A percentile compares a stretch with the other conserved stretches of the same genome.
Conservation (phyloP, 192 early-diverging fungal genomes). For the Backusella tuberculispora region DNA sequence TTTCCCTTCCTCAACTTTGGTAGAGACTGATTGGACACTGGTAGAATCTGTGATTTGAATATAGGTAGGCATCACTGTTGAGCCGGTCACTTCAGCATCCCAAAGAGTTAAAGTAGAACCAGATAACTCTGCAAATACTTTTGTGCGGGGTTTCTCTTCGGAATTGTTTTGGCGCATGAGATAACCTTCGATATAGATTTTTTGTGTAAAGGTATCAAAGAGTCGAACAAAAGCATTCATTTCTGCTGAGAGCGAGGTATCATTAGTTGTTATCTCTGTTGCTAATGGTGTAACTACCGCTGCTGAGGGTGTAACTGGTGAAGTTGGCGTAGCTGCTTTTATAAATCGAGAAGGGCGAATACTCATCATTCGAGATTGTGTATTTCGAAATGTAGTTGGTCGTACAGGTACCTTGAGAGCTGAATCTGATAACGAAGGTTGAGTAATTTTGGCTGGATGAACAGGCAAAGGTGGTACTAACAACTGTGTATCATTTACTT, state of each 20-base stretch:
- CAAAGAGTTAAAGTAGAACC: constrained; percentile 71
- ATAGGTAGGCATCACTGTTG: constrained; percentile 67
- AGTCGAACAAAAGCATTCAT: constrained; percentile 51
- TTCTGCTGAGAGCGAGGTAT: constrained; percentile 55
- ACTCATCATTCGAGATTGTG: constrained; percentile 27
- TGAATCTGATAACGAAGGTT: constrained; percentile 28
- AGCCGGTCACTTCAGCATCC: constrained; percentile 56
- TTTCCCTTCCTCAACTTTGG: constrained; percentile 58
- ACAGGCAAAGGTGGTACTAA: constrained; percentile 12
- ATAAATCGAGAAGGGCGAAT: constrained; percentile 41
- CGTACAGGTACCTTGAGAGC: constrained; percentile 20
- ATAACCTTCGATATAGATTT: constrained; percentile 73
- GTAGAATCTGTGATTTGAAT: constrained; percentile 53
- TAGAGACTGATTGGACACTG: constrained; percentile 58
- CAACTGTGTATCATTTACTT: constrained; percentile 17
- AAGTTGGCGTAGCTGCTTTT: constrained; percentile 27
- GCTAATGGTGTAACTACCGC: constrained; percentile 21
- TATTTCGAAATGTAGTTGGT: constrained; percentile 28
- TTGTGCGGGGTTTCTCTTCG: constrained; percentile 67
- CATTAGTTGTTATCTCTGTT: constrained; percentile 36
- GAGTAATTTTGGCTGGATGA: constrained; percentile 22
- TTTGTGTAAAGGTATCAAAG: constrained; percentile 71
- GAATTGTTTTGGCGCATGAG: constrained; percentile 72
- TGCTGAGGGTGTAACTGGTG: background rate
- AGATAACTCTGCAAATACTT: constrained; percentile 73